Evolutionary conservation across 1,284 basidiomycete genomes (phyloP).

Genomic region (Xanthoconium separans): DNA sequence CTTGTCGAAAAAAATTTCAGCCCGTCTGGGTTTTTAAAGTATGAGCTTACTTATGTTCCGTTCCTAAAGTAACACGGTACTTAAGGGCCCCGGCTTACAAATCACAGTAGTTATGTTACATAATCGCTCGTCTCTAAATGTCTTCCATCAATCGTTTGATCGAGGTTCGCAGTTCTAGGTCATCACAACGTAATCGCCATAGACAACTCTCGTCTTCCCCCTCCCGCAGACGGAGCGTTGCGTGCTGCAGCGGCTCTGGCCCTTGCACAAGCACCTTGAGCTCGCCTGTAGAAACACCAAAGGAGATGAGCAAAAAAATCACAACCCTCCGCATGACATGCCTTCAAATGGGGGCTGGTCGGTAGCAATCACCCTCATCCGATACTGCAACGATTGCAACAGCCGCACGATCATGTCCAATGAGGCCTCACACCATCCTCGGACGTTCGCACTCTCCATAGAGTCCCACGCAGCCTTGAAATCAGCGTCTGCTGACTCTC

Average conservation of each 20-base stretch:
- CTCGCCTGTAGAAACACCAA: constrained; percentile 47
- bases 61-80: constrained; percentile 1
- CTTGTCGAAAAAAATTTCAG: constrained; percentile 18
- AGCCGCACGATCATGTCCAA: constrained; percentile 50
- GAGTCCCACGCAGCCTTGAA: constrained; percentile 59
- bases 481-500: constrained; percentile 32
- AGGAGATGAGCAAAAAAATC: background rate
- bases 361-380: constrained; percentile 50
- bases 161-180: constrained; percentile 37
- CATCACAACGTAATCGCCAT: constrained; percentile 64
- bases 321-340: constrained; percentile 21
- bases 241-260: constrained; percentile 25
- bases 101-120: background rate
- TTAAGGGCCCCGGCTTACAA: background rate
- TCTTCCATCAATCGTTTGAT: constrained; percentile 41
- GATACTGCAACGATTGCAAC: constrained; percentile 48
- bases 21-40: background rate
- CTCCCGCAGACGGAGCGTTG: constrained; percentile 55
- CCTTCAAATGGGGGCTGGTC: constrained; percentile 62
- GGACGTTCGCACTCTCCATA: constrained; percentile 42
- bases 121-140: constrained; percentile 12
- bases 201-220: constrained; percentile 70
- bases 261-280: constrained; percentile 54
- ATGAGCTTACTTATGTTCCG: background rate
- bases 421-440: constrained; percentile 66